Conservation (phyloP, 768 basidiomycete species). For the Boletus rubropictus region DNA sequence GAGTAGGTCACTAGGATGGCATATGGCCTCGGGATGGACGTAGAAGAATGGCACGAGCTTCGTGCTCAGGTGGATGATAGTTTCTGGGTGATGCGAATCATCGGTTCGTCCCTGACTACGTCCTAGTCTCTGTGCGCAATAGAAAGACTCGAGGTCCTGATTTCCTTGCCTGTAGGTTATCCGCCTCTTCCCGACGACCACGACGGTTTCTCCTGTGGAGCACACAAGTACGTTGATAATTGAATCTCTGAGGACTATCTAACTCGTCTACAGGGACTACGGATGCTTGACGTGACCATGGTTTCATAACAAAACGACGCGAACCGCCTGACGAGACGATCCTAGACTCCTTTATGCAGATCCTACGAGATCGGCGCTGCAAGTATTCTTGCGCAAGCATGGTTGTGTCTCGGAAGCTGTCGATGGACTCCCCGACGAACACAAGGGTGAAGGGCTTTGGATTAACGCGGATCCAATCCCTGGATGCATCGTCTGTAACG, state of each 20-base stretch:
- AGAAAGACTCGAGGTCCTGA: background rate
- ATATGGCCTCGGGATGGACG: conserved; percentile 65
- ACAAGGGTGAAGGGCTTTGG: conserved; percentile 62
- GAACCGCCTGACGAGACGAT: conserved; percentile 7
- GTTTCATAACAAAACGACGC: background rate
- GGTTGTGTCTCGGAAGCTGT: conserved; percentile 28
- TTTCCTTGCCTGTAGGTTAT: conserved; percentile 51
- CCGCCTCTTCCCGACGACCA: conserved; percentile 76
- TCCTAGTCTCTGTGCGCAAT: background rate
- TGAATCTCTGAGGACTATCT: background rate
- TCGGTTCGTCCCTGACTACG: conserved; percentile 42
- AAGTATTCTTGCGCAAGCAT: conserved; percentile 62
- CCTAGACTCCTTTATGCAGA: conserved; percentile 84
- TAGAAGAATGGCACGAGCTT: conserved; percentile 64
- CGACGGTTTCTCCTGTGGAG: conserved; percentile 84
- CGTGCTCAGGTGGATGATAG: conserved; percentile 70
- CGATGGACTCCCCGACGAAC: conserved; percentile 42
- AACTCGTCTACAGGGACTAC: conserved; percentile 58
- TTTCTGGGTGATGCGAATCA: conserved; percentile 86
- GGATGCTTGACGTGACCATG: conserved; percentile 74
- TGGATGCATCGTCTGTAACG: conserved; percentile 83
- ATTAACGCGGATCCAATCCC: conserved; percentile 80
- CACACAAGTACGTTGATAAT: conserved; percentile 64
- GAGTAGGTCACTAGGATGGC: conserved; percentile 56
- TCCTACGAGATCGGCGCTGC: conserved; percentile 70